Conservation (phyloP, 179 eudicot genomes). For the Amaranthus tricolor region DNA sequence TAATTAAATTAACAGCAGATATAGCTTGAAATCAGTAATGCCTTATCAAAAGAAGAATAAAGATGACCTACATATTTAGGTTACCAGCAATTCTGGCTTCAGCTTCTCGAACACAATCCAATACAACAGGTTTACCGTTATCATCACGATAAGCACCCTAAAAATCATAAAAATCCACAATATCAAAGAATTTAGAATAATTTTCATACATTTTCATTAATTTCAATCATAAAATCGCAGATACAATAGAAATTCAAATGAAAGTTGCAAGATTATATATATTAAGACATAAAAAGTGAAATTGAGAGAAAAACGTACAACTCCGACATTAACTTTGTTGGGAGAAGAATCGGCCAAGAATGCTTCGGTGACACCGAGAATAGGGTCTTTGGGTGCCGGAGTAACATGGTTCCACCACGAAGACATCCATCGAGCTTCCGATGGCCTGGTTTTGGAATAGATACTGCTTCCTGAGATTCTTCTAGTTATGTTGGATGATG, state of each 20-base stretch:
- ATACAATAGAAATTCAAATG: neutral
- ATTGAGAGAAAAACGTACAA: constrained; percentile 43
- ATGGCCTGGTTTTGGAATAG: constrained; percentile 5
- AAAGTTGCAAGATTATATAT: neutral
- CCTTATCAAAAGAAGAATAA: neutral
- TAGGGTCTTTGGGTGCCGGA: constrained; percentile 90
- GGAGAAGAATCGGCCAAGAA: constrained; percentile 85
- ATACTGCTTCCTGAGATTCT: neutral
- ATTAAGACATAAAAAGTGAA: neutral
- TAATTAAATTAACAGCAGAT: too few species aligned
- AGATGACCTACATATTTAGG: constrained; percentile 62
- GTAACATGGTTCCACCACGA: constrained; percentile 80
- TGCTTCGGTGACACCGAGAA: constrained; percentile 95
- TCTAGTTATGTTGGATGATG: constrained; percentile 20
- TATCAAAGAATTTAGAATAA: neutral
- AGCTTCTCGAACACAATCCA: constrained; percentile 86
- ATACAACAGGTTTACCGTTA: constrained; percentile 89
- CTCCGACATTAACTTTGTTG: constrained; percentile 85
- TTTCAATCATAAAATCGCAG: too few species aligned
- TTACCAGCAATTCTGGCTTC: constrained; percentile 84
- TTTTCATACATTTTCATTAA: neutral
- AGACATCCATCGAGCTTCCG: constrained; percentile 46
- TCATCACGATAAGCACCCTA: constrained; percentile 97
- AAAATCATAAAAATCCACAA: neutral
- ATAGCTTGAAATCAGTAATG: too few species aligned